Base-by-base conservation (phyloP, 805 yeast species). In the Cyberlindnera sargentensis region DNA sequence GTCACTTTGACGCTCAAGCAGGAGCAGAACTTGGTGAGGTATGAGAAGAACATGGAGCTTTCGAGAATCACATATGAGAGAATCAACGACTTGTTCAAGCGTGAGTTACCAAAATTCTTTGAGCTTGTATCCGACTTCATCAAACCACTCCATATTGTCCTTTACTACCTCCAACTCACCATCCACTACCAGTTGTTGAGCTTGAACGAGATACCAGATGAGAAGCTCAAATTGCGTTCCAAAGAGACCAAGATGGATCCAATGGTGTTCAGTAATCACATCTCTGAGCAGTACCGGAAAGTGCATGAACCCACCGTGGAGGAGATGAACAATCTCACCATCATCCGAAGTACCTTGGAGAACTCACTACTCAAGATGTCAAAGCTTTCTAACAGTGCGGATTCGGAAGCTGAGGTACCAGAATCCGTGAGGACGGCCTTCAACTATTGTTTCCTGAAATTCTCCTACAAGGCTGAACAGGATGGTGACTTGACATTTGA, bases 51-150 rank as follows among this genome's bases (percentile, higher is more conserved):
- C 41, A 36, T 58, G 28, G 64, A 55, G 46, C 56, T 53, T 42
- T 61, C 51, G 47, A 64, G 49, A 44, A 62, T 45, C 54, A 69
- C 53, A 39, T 75, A 69, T 50, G 68, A 69, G 2, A 39, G 46
- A 8, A 47, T 66, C 31, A 73, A 76, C 52, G 47, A 52, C 4
- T 40, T 49, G 3, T 60, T 78, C 47, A 73, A 74, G 44, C 45
- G 44, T 29, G 83, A 77, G 35, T 51, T 79, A 1, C 81, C 82
- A 0, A 39, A 47, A 3, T 71, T 75, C 39, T 63, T 71, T 43
- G 44, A 57, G 6, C 54, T 70, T 8, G 56, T 70, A 0, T 45
- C 58, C 4, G 38, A 51, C 10, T 52, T 70, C 25, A 52, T 68
- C 34, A 53, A 56, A 25, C 67, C 66, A 4, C 35, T 54, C 3